Evolutionary conservation across 352 stramenopile genomes (phyloP).

Genomic region (Phytophthora litchii): DNA sequence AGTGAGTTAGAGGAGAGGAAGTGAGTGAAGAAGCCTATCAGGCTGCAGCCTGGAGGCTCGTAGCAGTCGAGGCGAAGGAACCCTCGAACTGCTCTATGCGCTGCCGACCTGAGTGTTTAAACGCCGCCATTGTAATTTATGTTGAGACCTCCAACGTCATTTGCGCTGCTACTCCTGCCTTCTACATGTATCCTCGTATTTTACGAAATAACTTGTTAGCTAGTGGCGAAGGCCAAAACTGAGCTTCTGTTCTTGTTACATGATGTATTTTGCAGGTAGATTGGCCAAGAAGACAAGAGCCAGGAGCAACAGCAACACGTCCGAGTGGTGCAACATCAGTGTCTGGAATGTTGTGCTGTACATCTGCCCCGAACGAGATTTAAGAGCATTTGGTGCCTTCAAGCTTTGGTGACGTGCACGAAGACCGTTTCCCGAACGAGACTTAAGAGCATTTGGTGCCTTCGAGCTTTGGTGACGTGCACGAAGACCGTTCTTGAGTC

Average conservation of each 20-base stretch:
- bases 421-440: too few relatives aligned
- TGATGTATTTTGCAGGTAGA: constrained; percentile 31
- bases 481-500: constrained; percentile 34
- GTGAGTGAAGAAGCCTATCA: constrained; percentile 15
- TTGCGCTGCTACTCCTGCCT: constrained; percentile 6
- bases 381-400: background rate
- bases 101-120: constrained; percentile 31
- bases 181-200: background rate
- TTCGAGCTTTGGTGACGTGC: constrained; percentile 6
- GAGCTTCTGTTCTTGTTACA: constrained; percentile 10
- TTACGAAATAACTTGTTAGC: too few relatives aligned
- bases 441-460: background rate
- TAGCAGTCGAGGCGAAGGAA: constrained; percentile 24
- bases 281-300: constrained; percentile 30
- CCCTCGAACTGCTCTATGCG: constrained; percentile 19
- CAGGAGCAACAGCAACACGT: constrained; percentile 32
- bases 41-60: constrained; percentile 3
- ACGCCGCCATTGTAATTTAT: constrained; percentile 53
- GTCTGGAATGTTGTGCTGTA: constrained; percentile 1
- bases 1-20: constrained; percentile 22
- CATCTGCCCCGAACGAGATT: background rate
- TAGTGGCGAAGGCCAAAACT: too few relatives aligned
- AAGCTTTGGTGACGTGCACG: constrained; percentile 8
- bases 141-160: constrained; percentile 34
- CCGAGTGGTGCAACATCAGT: constrained; percentile 21